Evolutionary conservation across 768 basidiomycete species (phyloP), one percentile per base, ranked within the genome.

Genomic region (Mycena epipterygia): DNA sequence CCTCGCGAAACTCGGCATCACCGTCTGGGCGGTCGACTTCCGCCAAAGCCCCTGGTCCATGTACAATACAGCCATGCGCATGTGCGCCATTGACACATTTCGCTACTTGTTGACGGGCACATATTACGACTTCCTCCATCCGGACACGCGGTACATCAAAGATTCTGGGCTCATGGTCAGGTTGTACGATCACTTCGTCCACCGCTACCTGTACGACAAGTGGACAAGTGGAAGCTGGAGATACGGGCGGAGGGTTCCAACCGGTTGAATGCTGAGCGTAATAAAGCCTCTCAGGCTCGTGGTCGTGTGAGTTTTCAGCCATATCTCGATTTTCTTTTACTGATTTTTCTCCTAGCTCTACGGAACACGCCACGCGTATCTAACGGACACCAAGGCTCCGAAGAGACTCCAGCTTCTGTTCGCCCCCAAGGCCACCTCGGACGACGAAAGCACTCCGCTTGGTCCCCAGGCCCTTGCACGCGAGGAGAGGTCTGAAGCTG

Each of bases 101-200:
- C 64, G 65, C 29, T 63, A 37, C 27, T 9, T 63, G 7, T 19
- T 53, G 12, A 21, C 59, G 9, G 48, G 19, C 37, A 37, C 29
- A 13, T 35, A 21, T 23, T 71, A 71, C 39, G 70, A 66, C 64
- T 67, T 67, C 64, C 53, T 71, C 60, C 52, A 17, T 21, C 56
- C 32, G 8, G 19, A 71, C 59, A 62, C 60, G 4, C 13, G 46
- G 33, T 55, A 5, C 35, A 17, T 63, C 33, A 48, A 71, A 4
- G 70, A 66, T 19, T 13, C 51, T 14, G 52, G 19, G 12, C 11
- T 71, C 13, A 13, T 71, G n/a, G 2, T 23, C 51, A 12, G 61
- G 3, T 2, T 71, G 29, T 71, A 67, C 30, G 60, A 71, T 49
- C 70, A 71, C 30, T 67, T 67, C 60, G 29, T 57, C 53, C 65